phyloP scores from a whole-genome alignment of 2,329 filamentous ascomycete species.

The Neonectria sp. region DNA sequence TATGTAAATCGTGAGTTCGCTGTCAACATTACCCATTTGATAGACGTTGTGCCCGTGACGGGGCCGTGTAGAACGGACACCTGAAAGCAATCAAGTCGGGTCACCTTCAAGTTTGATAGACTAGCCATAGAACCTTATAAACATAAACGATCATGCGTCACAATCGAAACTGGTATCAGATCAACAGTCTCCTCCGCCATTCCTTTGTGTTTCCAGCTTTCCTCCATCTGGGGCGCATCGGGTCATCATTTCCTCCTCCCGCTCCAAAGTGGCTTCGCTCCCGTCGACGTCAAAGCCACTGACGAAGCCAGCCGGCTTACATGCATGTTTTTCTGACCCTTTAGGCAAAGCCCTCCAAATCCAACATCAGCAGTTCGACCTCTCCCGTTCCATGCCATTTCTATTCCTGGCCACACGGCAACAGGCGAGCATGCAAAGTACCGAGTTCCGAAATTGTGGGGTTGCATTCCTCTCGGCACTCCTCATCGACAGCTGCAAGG shows the following conservation, averaged over 20 bases:
- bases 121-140: neutral
- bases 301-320: slow-evolving; percentile 7
- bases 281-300: slow-evolving; percentile 1
- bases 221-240: neutral
- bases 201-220: neutral
- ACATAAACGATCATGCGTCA: neutral
- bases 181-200: neutral
- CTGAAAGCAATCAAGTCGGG: neutral
- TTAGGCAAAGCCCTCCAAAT: slow-evolving; percentile 17
- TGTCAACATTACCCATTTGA: neutral
- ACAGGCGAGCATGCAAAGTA: neutral
- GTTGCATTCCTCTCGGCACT: slow-evolving; percentile 9
- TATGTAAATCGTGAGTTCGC: neutral
- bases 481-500: neutral
- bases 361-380: slow-evolving; percentile 12
- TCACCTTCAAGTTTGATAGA: neutral
- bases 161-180: neutral
- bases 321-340: neutral
- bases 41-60: neutral
- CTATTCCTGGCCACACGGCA: slow-evolving; percentile 22
- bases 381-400: neutral
- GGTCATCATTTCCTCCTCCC: slow-evolving; percentile 31
- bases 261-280: slow-evolving; percentile 4
- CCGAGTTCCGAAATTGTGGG: slow-evolving; percentile 7
- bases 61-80: neutral